A percentile compares a stretch with the other conserved stretches of the same genome.
Conservation (phyloP, 495 filamentous ascomycete genomes). For the Xanthoparmelia taractica region DNA sequence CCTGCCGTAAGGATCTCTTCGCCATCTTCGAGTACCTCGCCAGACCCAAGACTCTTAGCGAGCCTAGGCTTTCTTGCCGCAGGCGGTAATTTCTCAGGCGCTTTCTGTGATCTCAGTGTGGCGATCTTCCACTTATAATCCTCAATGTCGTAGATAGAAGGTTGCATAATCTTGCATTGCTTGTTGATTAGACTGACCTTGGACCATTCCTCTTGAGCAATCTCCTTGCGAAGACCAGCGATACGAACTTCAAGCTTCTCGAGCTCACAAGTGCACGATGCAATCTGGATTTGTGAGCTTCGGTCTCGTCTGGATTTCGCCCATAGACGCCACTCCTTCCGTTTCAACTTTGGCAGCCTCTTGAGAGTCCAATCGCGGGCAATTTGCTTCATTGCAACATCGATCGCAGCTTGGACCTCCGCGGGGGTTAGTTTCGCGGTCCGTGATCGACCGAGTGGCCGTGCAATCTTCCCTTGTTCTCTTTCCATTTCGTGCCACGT, state of each 20-base stretch:
- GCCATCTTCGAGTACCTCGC: constrained; percentile 31
- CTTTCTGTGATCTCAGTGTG: constrained; percentile 41
- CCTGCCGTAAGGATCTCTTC: constrained; percentile 33
- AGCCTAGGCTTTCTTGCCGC: constrained; percentile 26
- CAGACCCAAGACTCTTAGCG: constrained; percentile 21
- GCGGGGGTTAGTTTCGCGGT: constrained; percentile 35
- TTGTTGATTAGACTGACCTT: constrained; percentile 39
- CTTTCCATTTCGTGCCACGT: constrained; percentile 58
- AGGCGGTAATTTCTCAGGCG: constrained; percentile 41
- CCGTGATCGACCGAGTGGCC: constrained; percentile 21
- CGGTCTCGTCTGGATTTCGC: constrained; percentile 35
- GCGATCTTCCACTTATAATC: constrained; percentile 46
- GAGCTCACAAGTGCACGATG: constrained; percentile 24
- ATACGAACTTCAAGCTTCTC: constrained; percentile 42
- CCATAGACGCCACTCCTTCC: constrained; percentile 58
- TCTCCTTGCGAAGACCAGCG: constrained; percentile 39
- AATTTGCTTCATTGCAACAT: constrained; percentile 45
- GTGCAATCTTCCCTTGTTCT: constrained; percentile 35
- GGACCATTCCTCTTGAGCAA: constrained; percentile 45
- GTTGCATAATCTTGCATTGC: constrained; percentile 51
- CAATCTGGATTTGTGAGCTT: constrained; percentile 30
- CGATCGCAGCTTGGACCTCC: constrained; percentile 45
- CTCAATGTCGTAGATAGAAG: constrained; percentile 52
- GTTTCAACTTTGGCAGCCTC: constrained; percentile 45
- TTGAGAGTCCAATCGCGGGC: constrained; percentile 50